Conservation (phyloP, 257 asterid species). For the Solanum arcanum region DNA sequence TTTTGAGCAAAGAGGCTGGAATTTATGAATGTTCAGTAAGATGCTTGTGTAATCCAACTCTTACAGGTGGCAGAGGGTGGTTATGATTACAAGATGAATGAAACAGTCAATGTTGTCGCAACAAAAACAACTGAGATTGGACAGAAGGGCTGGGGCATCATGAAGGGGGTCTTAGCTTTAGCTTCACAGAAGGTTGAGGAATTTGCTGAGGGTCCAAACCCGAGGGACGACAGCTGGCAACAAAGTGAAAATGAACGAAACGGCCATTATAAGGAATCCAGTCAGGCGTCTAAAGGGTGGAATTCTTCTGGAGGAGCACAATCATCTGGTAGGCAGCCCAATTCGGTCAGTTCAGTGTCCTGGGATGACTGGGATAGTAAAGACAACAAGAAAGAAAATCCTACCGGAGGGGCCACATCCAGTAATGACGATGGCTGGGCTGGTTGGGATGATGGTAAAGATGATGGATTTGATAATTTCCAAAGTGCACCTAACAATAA, state of each 20-base stretch:
- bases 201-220: slow-evolving; percentile 36
- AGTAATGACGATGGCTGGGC: slow-evolving; percentile 69
- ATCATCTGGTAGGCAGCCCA: slow-evolving; percentile 25
- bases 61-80: slow-evolving; percentile 80
- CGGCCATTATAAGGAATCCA: slow-evolving; percentile 43
- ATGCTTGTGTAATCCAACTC: neutral
- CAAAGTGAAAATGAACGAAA: slow-evolving; percentile 31
- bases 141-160: slow-evolving; percentile 80
- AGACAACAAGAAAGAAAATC: slow-evolving; percentile 35
- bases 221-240: slow-evolving; percentile 57
- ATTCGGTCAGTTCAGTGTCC: slow-evolving; percentile 28
- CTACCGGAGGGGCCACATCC: slow-evolving; percentile 24
- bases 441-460: slow-evolving; percentile 87
- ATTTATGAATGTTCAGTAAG: neutral
- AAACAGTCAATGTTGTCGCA: slow-evolving; percentile 69
- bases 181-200: slow-evolving; percentile 96
- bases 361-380: slow-evolving; percentile 88
- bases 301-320: slow-evolving; percentile 35
- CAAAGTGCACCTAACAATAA: slow-evolving; percentile 42
- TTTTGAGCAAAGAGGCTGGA: neutral
- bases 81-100: slow-evolving; percentile 73
- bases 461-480: slow-evolving; percentile 38
- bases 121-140: slow-evolving; percentile 83
- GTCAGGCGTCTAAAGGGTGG: slow-evolving; percentile 37
- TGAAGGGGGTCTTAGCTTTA: slow-evolving; percentile 86